phyloP scores from a whole-genome alignment of 768 basidiomycete genomes.

The Mycena polygramma region DNA sequence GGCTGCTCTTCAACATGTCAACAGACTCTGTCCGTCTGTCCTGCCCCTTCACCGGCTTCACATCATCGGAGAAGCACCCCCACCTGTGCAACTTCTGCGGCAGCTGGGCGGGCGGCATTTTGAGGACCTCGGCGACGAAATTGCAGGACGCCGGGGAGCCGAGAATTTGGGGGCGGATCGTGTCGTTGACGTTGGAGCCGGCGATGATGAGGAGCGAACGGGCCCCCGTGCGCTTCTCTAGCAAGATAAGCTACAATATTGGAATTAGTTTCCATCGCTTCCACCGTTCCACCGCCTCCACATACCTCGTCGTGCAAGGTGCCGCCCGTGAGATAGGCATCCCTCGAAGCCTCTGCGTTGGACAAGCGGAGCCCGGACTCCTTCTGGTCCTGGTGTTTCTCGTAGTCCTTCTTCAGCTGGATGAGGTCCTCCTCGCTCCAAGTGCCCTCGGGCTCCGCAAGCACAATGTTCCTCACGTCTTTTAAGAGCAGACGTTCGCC shows the following conservation, averaged over 20 bases:
- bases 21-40: not conserved
- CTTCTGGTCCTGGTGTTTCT: not conserved
- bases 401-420: not conserved
- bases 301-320: not conserved
- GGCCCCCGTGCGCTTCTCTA: not conserved
- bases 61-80: not conserved
- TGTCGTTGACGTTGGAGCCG: not conserved
- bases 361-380: not conserved
- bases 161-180: not conserved
- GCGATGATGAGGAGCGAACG: not conserved
- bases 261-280: not conserved
- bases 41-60: not conserved
- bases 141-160: not conserved
- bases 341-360: not conserved
- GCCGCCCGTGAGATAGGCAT: not conserved
- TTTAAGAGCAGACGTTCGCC: not conserved
- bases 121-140: not conserved
- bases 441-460: not conserved
- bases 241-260: not conserved
- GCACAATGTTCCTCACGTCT: not conserved
- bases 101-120: not conserved
- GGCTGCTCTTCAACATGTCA: not conserved
- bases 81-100: not conserved
- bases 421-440: not conserved
- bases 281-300: not conserved